A percentile compares a stretch with the other conserved stretches of the same genome.
Evolutionary conservation across 805 yeast species (phyloP).

Genomic region (Kluyveromyces nonfermentans): DNA sequence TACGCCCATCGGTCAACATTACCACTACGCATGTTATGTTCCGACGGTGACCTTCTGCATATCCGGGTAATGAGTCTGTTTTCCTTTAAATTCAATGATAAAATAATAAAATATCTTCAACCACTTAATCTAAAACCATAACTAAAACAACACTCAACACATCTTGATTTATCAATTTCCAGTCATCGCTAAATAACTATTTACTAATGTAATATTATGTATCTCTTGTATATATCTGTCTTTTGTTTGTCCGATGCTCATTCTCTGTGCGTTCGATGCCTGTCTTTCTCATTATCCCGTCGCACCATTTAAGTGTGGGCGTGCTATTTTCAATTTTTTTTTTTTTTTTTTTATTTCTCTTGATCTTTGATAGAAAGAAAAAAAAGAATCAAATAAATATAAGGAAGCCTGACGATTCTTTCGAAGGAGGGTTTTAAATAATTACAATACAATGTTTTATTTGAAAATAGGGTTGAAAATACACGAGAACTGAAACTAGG

Average conservation of each 20-base stretch:
- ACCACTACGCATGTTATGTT: not conserved
- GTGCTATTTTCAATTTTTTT: not conserved
- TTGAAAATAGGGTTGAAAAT: not conserved
- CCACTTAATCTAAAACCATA: no score
- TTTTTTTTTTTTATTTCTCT: not conserved
- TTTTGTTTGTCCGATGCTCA: no score
- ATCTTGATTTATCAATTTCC: no score
- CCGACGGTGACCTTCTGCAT: not conserved
- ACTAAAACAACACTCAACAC: no score
- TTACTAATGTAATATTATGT: no score
- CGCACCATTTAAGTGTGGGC: slow-evolving; percentile 1
- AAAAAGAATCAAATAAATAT: not conserved
- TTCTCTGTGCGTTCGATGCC: not conserved
- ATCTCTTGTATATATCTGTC: no score
- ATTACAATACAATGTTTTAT: not conserved
- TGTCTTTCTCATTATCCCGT: not conserved
- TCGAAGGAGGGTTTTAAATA: not conserved
- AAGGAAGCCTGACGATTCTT: not conserved
- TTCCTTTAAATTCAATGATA: not conserved
- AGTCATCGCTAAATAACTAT: no score
- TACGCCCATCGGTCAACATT: not conserved
- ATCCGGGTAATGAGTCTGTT: not conserved
- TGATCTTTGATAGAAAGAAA: not conserved
- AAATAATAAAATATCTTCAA: no score
- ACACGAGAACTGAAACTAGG: not conserved